Evolutionary conservation across 257 asterid species (phyloP), one percentile per base, ranked within the genome.

Genomic region (Forsythia suspensa): DNA sequence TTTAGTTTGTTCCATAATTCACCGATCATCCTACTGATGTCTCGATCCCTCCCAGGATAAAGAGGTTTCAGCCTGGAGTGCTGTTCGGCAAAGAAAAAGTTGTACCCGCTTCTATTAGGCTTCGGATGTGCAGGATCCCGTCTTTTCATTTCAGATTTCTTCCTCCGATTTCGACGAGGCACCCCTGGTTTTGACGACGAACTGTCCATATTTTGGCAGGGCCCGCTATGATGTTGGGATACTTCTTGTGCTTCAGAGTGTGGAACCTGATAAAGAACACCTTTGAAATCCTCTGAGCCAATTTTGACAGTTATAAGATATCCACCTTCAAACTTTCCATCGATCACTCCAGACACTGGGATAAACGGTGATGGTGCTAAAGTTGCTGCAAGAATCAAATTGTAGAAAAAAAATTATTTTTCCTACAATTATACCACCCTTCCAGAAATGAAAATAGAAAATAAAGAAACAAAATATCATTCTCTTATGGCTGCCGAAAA

Each of bases 71-170:
- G 88, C 87, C 85, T 86, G 2, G 92, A 89, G 41, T 93, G 97
- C 85, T 95, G 96, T 73, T 93, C 97, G 0, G 97, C 93, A 8
- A 95, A 95, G 96, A 93, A 95, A 78, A 92, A 95, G 75, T 93
- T 95, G 81, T 95, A 95, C 0, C 97, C 98, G 10, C 99, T 95
- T 84, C 97, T 71, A 55, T 91, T 95, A n/a, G 97, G 91, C 85
- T 92, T 95, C 0, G 99, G 99, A 81, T 88, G 97, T n/a, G 84
- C 83, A 0, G 99, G 99, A 77, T 95, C 98, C 76, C 97, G 71
- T 84, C 80, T 93, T 73, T 83, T 80, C 15, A 89, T 93, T 73
- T 93, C 96, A 1, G 86, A 84, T 81, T 93, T 95, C 90, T 91
- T 93, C 84, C 97, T 84, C 18, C 98, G 89, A 73, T 82, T 91